Evolutionary conservation across 192 early-diverging fungal species (phyloP).

Genomic region (Jimgerdemannia lactiflua): DNA sequence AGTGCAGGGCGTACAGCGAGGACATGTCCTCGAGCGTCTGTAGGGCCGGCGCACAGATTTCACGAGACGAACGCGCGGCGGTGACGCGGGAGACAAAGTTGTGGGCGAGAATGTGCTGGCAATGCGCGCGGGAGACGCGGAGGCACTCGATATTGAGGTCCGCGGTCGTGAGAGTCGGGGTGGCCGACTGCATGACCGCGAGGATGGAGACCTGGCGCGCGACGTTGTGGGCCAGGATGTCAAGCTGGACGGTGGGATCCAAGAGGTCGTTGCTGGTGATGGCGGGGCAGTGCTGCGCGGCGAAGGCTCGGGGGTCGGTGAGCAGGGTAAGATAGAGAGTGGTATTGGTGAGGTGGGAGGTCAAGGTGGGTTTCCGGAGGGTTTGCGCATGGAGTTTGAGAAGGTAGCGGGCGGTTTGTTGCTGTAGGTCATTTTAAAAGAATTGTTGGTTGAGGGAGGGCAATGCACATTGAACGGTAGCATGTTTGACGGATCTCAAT

Average conservation of each 20-base stretch:
- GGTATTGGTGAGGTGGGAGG: slow-evolving; percentile 32
- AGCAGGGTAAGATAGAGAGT: slow-evolving; percentile 20
- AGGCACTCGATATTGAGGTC: slow-evolving; percentile 70
- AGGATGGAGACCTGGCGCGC: slow-evolving; percentile 60
- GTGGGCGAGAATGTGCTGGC: slow-evolving; percentile 66
- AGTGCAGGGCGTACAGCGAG: slow-evolving; percentile 39
- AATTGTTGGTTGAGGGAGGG: not conserved
- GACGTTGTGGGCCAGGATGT: slow-evolving; percentile 66
- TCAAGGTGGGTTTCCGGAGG: slow-evolving; percentile 25
- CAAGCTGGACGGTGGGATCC: slow-evolving; percentile 53
- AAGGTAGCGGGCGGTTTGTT: slow-evolving; percentile 73
- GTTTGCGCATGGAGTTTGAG: slow-evolving; percentile 55
- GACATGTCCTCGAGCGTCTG: slow-evolving; percentile 30
- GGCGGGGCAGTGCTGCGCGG: slow-evolving; percentile 21
- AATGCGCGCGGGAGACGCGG: slow-evolving; percentile 67
- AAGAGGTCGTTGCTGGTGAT: slow-evolving; percentile 31
- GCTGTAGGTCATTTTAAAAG: slow-evolving; percentile 29
- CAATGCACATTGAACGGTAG: slow-evolving; percentile 24
- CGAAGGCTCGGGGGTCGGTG: slow-evolving; percentile 5
- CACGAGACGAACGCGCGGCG: slow-evolving; percentile 3
- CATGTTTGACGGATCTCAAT: too few relatives aligned
- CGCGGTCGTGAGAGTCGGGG: slow-evolving; percentile 48
- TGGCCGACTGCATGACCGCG: slow-evolving; percentile 17
- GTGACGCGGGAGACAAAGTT: slow-evolving; percentile 55
- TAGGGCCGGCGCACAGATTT: slow-evolving; percentile 16